Conservation (phyloP, 768 basidiomycete genomes). For the Gloeostereum incarnatum region DNA sequence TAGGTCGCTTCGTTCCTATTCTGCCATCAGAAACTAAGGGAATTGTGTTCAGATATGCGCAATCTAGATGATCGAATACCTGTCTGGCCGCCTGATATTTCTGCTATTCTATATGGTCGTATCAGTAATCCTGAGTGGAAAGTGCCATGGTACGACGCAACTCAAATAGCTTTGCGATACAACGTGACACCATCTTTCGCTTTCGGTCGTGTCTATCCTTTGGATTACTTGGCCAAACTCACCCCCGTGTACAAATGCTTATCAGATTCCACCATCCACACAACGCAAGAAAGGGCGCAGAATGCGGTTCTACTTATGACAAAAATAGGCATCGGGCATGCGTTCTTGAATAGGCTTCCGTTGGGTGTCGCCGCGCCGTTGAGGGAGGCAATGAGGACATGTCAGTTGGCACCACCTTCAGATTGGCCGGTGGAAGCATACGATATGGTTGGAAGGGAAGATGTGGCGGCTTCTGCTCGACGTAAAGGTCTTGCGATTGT, state of each 20-base stretch:
- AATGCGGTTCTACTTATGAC: conserved; percentile 52
- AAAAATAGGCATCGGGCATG: conserved; percentile 29
- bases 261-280: conserved; percentile 39
- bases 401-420: conserved; percentile 68
- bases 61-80: conserved; percentile 64
- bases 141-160: conserved; percentile 40
- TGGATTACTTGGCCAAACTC: conserved; percentile 42
- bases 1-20: conserved; percentile 18
- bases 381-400: conserved; percentile 76
- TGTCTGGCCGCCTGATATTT: conserved; percentile 71
- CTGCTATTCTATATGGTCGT: conserved; percentile 51
- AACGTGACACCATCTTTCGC: conserved; percentile 46
- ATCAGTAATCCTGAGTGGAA: conserved; percentile 64
- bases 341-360: conserved; percentile 48
- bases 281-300: conserved; percentile 58
- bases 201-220: conserved; percentile 54
- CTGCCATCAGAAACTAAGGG: neutral
- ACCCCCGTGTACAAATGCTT: conserved; percentile 49
- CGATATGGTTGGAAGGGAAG: conserved; percentile 60
- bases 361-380: conserved; percentile 71
- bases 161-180: conserved; percentile 36
- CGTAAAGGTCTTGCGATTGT: conserved; percentile 33
- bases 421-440: conserved; percentile 70
- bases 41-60: neutral
- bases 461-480: conserved; percentile 59